Evolutionary conservation across 2,329 filamentous ascomycete species (phyloP), one percentile per base, ranked within the genome.

Genomic region (Neopestalotiopsis sp.): DNA sequence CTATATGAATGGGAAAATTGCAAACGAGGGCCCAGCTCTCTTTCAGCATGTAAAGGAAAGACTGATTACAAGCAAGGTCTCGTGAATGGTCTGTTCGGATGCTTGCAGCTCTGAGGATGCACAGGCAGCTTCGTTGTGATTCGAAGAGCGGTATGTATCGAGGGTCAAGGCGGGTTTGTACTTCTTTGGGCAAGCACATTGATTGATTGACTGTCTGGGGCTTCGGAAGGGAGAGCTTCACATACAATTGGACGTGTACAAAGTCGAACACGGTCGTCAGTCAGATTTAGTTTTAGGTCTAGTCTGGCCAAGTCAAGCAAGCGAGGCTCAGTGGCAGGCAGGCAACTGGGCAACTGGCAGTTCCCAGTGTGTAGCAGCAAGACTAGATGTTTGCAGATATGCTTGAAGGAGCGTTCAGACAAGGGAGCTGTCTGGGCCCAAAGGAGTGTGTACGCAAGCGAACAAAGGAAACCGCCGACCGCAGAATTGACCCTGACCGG

Each of bases 331-430:
- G 24, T 7, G 17, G n/a, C 17, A 53, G 45, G 45, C 20, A 20
- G 45, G 17, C 45, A 70, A 71, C 70, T 72, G 71, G 72, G 72
- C 70, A 70, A 72, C 71, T 73, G 71, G 70, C 66, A 70, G 68
- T 24, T 20, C 45, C 67, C 69, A 68, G 72, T 70, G 72, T 70
- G 62, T 69, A 68, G 34, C 72, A 68, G 69, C 57, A 71, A 73
- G 69, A 71, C 72, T 74, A 71, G 73, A 75, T 75, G 73, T 74
- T 74, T 77, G 76, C 74, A 76, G 73, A 70, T 71, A 73, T 71
- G 67, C 71, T 72, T 72, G 70, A 74, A 76, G 73, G 76, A 75
- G 71, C 67, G 72, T 72, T 69, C 72, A 69, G 70, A 74, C 71
- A 74, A 75, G 73, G 45, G 72, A 71, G 67, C 17, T 45, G 66